Evolutionary conservation across 2,329 filamentous ascomycete genomes (phyloP).

Genomic region (Neopestalotiopsis sp.): DNA sequence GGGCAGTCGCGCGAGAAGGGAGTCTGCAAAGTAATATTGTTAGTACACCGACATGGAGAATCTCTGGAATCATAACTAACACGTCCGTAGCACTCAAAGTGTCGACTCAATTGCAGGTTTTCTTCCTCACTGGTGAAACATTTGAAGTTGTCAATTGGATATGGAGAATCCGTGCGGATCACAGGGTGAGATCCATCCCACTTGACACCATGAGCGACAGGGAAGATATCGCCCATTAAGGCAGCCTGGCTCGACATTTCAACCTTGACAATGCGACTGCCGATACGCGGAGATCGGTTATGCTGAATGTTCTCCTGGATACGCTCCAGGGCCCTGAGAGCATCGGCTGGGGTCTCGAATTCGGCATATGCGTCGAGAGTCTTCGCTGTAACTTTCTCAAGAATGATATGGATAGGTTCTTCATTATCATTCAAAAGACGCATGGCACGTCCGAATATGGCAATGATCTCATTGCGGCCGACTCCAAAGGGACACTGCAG

Average conservation of each 20-base stretch:
- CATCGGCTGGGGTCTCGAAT: constrained; percentile 52
- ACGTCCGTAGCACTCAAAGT: constrained; percentile 65
- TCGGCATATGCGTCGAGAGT: constrained; percentile 52
- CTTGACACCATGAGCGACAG: constrained; percentile 57
- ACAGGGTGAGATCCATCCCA: constrained; percentile 57
- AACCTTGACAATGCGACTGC: constrained; percentile 61
- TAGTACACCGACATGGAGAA: background rate
- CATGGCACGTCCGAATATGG: constrained; percentile 49
- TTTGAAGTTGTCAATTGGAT: constrained; percentile 59
- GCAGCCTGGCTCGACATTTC: constrained; percentile 59
- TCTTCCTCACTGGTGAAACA: constrained; percentile 67
- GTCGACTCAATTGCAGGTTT: constrained; percentile 67
- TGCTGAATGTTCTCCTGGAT: constrained; percentile 37
- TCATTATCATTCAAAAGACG: constrained; percentile 44
- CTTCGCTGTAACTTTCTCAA: constrained; percentile 52
- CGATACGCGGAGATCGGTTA: constrained; percentile 53
- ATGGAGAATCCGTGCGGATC: constrained; percentile 38
- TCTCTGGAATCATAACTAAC: constrained; percentile 47
- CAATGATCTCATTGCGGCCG: constrained; percentile 45
- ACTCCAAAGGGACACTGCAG: constrained; percentile 47
- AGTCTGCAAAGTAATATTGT: constrained; percentile 44
- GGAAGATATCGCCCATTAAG: constrained; percentile 68
- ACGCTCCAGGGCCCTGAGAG: constrained; percentile 56
- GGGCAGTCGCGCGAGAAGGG: constrained; percentile 65
- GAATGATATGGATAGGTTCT: constrained; percentile 53